These are phyloP conservation scores for Seiridium cupressi DNA, from an alignment of 2,329 filamentous ascomycete genomes.

Conservation along the genomic window DNA sequence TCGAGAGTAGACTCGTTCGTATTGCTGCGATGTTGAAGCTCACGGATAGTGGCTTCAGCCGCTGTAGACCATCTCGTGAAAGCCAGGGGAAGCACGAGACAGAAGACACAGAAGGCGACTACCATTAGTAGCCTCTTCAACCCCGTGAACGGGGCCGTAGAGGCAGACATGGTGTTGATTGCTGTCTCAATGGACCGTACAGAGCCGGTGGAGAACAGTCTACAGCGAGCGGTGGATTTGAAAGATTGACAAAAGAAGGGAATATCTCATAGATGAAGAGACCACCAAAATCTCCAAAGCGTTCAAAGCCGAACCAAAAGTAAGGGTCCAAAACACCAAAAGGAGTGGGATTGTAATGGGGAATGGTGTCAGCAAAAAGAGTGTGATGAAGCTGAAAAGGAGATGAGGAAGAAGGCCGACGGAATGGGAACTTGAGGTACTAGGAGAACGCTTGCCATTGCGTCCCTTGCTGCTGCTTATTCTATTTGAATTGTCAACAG, in stretches of 20 bases:
- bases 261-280: slow-evolving; percentile 8
- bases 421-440: background rate
- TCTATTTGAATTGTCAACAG: background rate
- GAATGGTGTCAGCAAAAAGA: slow-evolving; percentile 15
- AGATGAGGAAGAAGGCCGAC: background rate
- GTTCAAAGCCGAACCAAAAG: slow-evolving; percentile 26
- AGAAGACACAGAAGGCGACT: slow-evolving; percentile 13
- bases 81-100: slow-evolving; percentile 13
- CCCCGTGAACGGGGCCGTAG: slow-evolving; percentile 11
- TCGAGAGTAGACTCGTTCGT: background rate
- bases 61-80: background rate
- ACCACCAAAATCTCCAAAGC: slow-evolving; percentile 6
- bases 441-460: background rate
- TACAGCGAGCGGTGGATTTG: background rate
- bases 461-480: background rate
- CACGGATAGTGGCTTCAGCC: background rate
- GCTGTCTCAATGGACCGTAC: background rate
- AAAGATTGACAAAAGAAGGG: slow-evolving; percentile 9
- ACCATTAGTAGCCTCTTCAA: slow-evolving; percentile 16
- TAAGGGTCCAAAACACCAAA: slow-evolving; percentile 28
- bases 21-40: background rate
- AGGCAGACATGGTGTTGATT: background rate
- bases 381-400: slow-evolving; percentile 8
- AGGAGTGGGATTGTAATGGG: slow-evolving; percentile 12
- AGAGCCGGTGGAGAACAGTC: no score